phyloP scores from a whole-genome alignment of 2,329 filamentous ascomycete species.

The Phoma herbarum region DNA sequence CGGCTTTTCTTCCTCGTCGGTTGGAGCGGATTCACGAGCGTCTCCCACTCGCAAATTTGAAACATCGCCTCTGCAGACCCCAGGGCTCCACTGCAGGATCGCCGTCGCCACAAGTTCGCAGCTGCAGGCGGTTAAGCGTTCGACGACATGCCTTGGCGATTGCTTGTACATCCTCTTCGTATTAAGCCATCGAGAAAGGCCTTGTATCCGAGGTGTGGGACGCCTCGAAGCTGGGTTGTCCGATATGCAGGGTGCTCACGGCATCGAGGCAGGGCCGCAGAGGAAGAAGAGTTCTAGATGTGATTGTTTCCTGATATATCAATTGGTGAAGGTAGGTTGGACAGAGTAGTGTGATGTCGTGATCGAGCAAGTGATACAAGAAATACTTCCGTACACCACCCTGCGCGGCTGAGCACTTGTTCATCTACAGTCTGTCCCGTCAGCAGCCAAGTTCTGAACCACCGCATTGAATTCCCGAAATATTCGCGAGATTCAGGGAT shows the following conservation, averaged over 20 bases:
- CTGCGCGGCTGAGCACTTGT: not conserved
- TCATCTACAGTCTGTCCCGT: not conserved
- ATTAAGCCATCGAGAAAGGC: not conserved
- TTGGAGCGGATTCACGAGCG: constrained; percentile 1
- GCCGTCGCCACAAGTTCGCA: constrained; percentile 18
- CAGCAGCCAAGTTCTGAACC: constrained; percentile 8
- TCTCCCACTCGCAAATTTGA: not conserved
- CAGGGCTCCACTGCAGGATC: constrained; percentile 19
- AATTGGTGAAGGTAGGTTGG: not conserved
- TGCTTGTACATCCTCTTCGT: not conserved
- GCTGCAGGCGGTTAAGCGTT: constrained; percentile 1
- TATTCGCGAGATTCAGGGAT: not conserved
- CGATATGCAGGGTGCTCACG: not conserved
- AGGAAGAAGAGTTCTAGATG: not conserved
- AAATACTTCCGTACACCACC: not conserved
- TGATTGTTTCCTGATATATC: not conserved
- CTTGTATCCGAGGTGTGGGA: not conserved
- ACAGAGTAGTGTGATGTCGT: not conserved
- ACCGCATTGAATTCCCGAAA: not conserved
- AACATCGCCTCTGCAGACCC: constrained; percentile 13
- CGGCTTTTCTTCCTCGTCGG: constrained; percentile 2
- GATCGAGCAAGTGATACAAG: not conserved
- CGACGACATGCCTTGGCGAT: constrained; percentile 3
- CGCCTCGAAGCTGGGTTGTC: not conserved
- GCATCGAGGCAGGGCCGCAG: too few species aligned